phyloP scores from a whole-genome alignment of 306 rosid species.

The Vigna reflexopilosa region DNA sequence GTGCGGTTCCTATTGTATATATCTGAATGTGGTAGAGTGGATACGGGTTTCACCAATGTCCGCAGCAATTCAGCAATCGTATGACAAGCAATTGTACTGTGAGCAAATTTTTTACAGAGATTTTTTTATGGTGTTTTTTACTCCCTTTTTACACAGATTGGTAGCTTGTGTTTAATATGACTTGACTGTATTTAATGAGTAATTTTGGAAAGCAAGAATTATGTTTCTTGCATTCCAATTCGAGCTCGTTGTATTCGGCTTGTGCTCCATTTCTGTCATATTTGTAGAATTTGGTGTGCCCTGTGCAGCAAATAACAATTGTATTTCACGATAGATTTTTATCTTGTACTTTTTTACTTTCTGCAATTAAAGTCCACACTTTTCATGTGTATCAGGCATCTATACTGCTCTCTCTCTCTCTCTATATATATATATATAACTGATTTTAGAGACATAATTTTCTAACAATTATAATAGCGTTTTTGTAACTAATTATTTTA shows the following conservation, averaged over 20 bases:
- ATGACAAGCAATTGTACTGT: conserved; percentile 33
- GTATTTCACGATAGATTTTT: not conserved
- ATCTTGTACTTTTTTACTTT: not conserved
- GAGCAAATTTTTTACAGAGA: conserved; percentile 22
- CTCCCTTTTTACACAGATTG: not conserved
- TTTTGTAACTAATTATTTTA: too few species aligned
- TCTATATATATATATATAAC: too few species aligned
- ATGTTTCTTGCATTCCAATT: not conserved
- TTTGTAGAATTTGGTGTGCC: conserved; percentile 13
- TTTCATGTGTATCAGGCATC: not conserved
- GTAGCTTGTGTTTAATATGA: conserved; percentile 17
- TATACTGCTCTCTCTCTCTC: too few species aligned
- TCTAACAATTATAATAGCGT: too few species aligned
- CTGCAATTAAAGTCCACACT: not conserved
- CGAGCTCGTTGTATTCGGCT: not conserved
- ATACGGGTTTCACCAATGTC: conserved; percentile 14
- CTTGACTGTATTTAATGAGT: conserved; percentile 27
- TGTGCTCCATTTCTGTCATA: conserved; percentile 8
- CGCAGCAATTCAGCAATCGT: conserved; percentile 31
- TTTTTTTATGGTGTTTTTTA: not conserved
- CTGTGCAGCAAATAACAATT: not conserved
- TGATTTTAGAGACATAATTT: too few species aligned
- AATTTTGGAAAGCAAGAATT: conserved; percentile 12
- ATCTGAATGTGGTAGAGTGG: conserved; percentile 41
- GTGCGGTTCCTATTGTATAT: conserved; percentile 35